Percentiles rank a stretch among this genome's conserved stretches.
Evolutionary conservation across 805 yeast species (phyloP).

Genomic region (Nakazawaea wyomingensis): DNA sequence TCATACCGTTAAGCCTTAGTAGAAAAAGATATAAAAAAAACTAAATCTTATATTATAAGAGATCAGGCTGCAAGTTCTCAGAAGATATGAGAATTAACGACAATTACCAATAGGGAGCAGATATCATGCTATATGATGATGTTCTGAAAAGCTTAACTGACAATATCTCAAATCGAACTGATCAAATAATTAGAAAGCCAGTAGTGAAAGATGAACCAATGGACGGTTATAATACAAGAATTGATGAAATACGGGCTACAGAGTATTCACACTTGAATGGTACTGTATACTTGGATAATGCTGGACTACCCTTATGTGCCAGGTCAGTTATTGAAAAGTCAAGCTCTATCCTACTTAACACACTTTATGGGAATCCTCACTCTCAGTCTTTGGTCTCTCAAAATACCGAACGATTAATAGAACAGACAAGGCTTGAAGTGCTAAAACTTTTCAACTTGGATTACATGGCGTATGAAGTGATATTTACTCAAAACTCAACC

Average conservation of each 20-base stretch:
- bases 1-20: background rate
- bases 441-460: conserved; percentile 29
- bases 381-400: conserved; percentile 31
- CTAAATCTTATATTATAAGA: background rate
- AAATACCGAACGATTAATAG: conserved; percentile 22
- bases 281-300: conserved; percentile 34
- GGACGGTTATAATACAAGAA: conserved; percentile 2
- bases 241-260: conserved; percentile 15
- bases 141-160: background rate
- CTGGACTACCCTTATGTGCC: conserved; percentile 35
- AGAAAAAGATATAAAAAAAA: background rate
- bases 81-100: too few species aligned
- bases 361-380: conserved; percentile 36
- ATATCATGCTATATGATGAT: background rate
- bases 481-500: conserved; percentile 37
- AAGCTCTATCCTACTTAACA: conserved; percentile 19
- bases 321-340: conserved; percentile 22
- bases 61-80: background rate
- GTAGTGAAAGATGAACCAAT: background rate
- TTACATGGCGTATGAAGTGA: conserved; percentile 30
- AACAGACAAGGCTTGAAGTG: conserved; percentile 24
- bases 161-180: background rate
- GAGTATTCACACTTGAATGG: conserved; percentile 23
- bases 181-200: background rate
- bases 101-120: background rate